A percentile compares a stretch with the other conserved stretches of the same genome.
phyloP scores from a whole-genome alignment of 176 grass and related monocot genomes.

The Coix lacrymajobi region DNA sequence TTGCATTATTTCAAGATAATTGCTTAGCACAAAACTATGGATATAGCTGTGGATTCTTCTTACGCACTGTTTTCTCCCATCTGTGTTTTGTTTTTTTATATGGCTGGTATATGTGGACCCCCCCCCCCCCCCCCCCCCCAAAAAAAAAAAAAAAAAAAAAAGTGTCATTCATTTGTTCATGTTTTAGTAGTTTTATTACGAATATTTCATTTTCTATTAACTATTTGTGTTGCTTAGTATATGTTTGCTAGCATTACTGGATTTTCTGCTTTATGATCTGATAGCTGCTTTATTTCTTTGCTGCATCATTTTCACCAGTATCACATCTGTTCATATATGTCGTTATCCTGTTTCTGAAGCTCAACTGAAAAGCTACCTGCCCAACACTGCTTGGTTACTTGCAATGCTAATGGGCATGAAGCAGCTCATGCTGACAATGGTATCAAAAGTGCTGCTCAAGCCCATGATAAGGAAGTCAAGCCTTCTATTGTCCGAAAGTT shows the following conservation, averaged over 20 bases:
- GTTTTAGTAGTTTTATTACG: not conserved
- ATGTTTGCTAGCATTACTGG: slow-evolving; percentile 3
- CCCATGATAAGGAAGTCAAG: slow-evolving; percentile 30
- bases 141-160: not conserved
- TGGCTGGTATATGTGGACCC: not conserved
- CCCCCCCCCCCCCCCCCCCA: not conserved
- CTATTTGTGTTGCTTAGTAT: not conserved
- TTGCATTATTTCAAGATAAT: not conserved
- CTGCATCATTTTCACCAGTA: slow-evolving; percentile 34
- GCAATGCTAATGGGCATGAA: slow-evolving; percentile 27
- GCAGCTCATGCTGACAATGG: slow-evolving; percentile 27
- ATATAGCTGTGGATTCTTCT: not conserved
- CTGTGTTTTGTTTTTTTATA: not conserved
- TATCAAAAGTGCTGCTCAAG: not conserved
- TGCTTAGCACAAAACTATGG: not conserved
- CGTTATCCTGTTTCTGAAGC: slow-evolving; percentile 50
- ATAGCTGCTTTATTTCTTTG: slow-evolving; percentile 19
- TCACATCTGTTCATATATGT: slow-evolving; percentile 49
- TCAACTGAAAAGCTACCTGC: slow-evolving; percentile 43
- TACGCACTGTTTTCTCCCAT: not conserved
- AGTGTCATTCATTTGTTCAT: not conserved
- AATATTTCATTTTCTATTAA: not conserved
- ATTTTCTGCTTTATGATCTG: slow-evolving; percentile 13
- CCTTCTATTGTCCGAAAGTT: slow-evolving; percentile 21
- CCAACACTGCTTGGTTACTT: slow-evolving; percentile 18